A percentile compares a stretch with the other conserved stretches of the same genome.
Conservation (phyloP, 345 rosid species). For the Eucalyptus fibrosa region DNA sequence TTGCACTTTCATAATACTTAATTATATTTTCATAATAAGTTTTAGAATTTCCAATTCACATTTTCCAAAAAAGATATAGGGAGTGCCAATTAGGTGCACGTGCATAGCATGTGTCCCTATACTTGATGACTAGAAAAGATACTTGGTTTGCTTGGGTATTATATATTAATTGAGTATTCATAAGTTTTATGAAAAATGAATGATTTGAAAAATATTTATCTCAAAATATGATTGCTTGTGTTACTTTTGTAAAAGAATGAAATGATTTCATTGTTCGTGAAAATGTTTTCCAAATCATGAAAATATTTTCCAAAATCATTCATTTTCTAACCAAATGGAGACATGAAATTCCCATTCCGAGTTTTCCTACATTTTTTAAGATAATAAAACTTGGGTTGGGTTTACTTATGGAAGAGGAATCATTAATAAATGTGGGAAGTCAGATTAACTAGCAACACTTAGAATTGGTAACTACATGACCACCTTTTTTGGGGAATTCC, state of each 20-base stretch:
- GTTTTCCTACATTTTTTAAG: background rate
- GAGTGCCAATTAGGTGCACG: accelerated
- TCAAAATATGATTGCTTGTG: accelerated
- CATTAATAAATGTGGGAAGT: background rate
- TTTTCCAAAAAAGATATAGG: accelerated
- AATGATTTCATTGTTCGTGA: background rate
- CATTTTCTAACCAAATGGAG: background rate
- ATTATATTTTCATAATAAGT: too few relatives aligned
- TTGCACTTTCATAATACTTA: too few relatives aligned
- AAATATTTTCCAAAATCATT: background rate
- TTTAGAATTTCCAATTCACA: accelerated
- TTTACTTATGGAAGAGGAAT: background rate
- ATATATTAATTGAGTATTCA: background rate
- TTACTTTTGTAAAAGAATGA: background rate
- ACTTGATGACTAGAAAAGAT: background rate
- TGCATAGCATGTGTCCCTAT: background rate
- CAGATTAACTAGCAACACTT: background rate
- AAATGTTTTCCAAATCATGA: background rate
- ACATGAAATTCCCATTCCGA: background rate
- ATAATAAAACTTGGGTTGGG: background rate
- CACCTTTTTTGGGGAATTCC: background rate
- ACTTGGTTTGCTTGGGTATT: background rate
- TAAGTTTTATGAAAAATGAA: background rate
- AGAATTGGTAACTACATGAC: background rate
- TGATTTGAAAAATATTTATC: background rate